Conservation (phyloP, 2,329 filamentous ascomycete species). For the Paecilomyces variotii region DNA sequence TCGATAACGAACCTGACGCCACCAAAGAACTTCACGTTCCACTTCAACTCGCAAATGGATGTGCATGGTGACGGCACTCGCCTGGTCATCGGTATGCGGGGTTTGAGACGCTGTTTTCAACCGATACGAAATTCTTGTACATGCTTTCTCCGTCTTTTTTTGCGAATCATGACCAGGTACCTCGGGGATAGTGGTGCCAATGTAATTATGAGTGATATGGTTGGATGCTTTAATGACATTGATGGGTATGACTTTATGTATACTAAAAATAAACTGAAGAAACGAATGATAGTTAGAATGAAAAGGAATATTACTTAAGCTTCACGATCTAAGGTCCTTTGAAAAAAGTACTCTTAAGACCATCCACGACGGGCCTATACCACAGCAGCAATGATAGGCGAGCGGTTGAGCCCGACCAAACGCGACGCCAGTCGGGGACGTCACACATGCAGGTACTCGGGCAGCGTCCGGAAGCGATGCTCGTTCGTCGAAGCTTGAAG, state of each 20-base stretch:
- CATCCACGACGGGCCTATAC: neutral
- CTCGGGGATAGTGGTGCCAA: neutral
- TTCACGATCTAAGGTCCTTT: neutral
- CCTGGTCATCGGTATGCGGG: neutral
- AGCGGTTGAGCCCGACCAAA: neutral
- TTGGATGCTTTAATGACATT: neutral
- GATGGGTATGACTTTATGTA: neutral
- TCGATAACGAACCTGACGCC: conserved; percentile 1
- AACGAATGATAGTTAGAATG: neutral
- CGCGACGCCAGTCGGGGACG: neutral
- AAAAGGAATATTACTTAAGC: neutral
- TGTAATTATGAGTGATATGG: neutral
- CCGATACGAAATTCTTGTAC: neutral
- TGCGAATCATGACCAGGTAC: neutral
- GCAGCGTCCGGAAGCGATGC: neutral
- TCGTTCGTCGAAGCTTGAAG: neutral
- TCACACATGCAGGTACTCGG: neutral
- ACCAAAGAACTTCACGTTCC: neutral
- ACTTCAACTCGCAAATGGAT: neutral
- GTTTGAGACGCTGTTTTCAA: neutral
- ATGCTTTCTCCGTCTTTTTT: neutral
- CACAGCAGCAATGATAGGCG: neutral
- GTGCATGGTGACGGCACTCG: neutral
- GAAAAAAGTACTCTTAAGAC: neutral
- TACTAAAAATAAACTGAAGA: neutral